These are phyloP conservation scores for Strobilomyces confusus DNA, from an alignment of 768 basidiomycete species.

Conservation along the genomic window DNA sequence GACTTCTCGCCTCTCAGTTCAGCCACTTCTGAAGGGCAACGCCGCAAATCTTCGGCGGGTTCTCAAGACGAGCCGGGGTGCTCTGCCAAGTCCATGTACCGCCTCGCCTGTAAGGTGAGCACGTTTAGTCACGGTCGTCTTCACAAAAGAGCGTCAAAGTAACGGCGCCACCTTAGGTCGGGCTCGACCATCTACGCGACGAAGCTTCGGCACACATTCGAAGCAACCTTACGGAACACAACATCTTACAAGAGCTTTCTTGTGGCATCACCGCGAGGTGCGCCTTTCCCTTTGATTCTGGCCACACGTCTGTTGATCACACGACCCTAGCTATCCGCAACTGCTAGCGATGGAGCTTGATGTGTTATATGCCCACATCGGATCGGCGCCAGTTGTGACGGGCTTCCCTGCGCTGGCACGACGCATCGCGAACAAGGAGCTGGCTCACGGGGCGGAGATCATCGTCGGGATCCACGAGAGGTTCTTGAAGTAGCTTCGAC, in stretches of 20 bases:
- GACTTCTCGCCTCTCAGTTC: constrained; percentile 33
- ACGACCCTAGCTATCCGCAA: constrained; percentile 6
- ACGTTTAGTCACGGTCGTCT: neutral
- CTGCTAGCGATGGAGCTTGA: constrained; percentile 26
- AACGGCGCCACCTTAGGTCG: constrained; percentile 10
- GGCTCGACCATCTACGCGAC: constrained; percentile 16
- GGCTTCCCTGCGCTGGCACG: constrained; percentile 11
- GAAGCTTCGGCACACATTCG: constrained; percentile 18
- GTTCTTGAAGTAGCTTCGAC: constrained; percentile 7
- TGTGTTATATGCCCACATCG: constrained; percentile 14
- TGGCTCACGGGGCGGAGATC: constrained; percentile 23
- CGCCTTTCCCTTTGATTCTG: neutral
- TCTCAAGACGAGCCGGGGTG: constrained; percentile 18
- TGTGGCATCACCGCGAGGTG: constrained; percentile 19
- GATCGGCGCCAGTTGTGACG: constrained; percentile 11
- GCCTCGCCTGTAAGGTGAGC: constrained; percentile 37
- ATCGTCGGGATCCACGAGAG: constrained; percentile 20
- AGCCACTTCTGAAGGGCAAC: neutral
- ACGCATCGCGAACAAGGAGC: constrained; percentile 13
- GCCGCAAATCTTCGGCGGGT: neutral
- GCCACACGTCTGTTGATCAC: neutral
- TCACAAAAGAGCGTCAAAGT: neutral
- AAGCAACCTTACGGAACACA: constrained; percentile 19
- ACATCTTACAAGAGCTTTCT: constrained; percentile 22
- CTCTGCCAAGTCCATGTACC: constrained; percentile 45